These are phyloP conservation scores for Entelexis paramagnoliae DNA, from an alignment of 1,139 yeast species.

Conservation along the genomic window DNA sequence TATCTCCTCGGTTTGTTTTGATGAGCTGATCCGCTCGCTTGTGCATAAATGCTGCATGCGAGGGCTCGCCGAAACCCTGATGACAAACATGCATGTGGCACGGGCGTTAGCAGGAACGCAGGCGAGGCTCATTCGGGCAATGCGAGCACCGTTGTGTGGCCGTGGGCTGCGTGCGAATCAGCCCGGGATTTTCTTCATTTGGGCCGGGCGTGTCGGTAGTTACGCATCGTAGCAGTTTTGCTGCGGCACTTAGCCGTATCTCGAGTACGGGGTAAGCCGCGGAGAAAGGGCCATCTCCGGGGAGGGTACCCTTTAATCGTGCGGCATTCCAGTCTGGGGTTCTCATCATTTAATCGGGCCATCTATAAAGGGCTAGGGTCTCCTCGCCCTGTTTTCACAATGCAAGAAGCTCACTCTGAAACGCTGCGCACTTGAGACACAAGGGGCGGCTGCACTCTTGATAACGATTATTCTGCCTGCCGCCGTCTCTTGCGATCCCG, in stretches of 20 bases:
- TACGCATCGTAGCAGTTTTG: too few species aligned
- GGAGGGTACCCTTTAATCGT: background rate
- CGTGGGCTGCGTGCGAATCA: too few species aligned
- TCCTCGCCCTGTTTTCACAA: background rate
- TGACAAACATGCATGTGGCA: background rate
- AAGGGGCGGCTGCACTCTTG: background rate
- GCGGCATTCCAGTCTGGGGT: slow-evolving; percentile 1
- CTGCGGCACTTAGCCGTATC: too few species aligned
- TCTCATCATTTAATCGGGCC: background rate
- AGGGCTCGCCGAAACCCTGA: background rate
- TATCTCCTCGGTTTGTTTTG: background rate
- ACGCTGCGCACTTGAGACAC: background rate
- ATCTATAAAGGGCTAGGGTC: background rate
- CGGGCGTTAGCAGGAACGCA: background rate
- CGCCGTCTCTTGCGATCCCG: background rate
- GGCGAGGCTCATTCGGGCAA: background rate
- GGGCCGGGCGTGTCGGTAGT: too few species aligned
- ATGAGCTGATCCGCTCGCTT: background rate
- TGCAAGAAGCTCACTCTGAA: background rate
- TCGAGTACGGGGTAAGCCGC: background rate
- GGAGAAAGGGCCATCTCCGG: background rate
- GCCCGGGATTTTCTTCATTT: too few species aligned
- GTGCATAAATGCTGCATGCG: slow-evolving; percentile 1
- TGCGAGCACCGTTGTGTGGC: background rate
- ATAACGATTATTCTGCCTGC: background rate